Conservation (phyloP, 2,329 filamentous ascomycete genomes). For the Xylariaceae sp. region DNA sequence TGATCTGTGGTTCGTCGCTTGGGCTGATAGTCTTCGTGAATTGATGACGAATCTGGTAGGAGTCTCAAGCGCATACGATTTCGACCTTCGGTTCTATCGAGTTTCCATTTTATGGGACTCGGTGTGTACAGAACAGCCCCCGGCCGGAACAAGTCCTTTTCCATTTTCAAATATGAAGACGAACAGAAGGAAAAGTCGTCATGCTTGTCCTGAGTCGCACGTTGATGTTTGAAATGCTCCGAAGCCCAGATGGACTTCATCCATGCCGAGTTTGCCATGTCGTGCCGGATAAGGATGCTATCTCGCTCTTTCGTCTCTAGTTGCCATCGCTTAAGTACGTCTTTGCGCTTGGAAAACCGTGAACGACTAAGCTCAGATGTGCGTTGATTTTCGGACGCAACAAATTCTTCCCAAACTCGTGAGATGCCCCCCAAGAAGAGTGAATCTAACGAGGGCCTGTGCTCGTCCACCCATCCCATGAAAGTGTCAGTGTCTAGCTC, state of each 20-base stretch:
- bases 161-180: slow-evolving; percentile 71
- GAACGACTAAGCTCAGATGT: slow-evolving; percentile 69
- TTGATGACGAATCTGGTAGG: slow-evolving; percentile 66
- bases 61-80: slow-evolving; percentile 91
- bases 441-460: slow-evolving; percentile 70
- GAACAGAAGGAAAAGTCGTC: slow-evolving; percentile 78
- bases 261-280: slow-evolving; percentile 84
- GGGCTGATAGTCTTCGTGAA: slow-evolving; percentile 73
- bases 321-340: slow-evolving; percentile 77
- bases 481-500: slow-evolving; percentile 88
- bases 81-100: slow-evolving; percentile 91
- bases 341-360: slow-evolving; percentile 69
- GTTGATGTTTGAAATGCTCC: slow-evolving; percentile 86
- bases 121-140: slow-evolving; percentile 72
- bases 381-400: slow-evolving; percentile 71
- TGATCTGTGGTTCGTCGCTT: slow-evolving; percentile 61
- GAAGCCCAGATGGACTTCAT: slow-evolving; percentile 91
- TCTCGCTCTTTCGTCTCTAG: slow-evolving; percentile 62
- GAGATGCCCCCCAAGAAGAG: slow-evolving; percentile 80
- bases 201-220: slow-evolving; percentile 85
- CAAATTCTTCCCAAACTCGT: slow-evolving; percentile 83
- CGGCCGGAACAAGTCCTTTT: slow-evolving; percentile 70
- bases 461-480: slow-evolving; percentile 78
- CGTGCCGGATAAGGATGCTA: slow-evolving; percentile 71
- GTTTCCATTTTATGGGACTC: slow-evolving; percentile 70